These are phyloP conservation scores for Capsicum pubescens DNA, from an alignment of 257 asterid genomes.

Conservation along the genomic window DNA sequence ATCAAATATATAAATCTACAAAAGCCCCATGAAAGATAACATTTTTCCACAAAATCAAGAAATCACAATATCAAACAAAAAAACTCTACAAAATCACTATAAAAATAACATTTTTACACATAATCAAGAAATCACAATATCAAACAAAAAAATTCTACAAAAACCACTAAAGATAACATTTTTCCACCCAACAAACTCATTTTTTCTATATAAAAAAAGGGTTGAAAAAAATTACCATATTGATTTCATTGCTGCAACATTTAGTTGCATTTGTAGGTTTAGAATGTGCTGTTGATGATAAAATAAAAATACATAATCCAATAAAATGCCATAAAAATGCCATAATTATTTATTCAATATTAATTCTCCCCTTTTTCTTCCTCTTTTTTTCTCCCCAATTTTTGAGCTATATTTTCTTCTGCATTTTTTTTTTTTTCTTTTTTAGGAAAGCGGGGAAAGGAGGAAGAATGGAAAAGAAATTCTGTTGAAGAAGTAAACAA, in stretches of 20 bases:
- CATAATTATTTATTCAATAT: slow-evolving; percentile 4
- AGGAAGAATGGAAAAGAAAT: not conserved
- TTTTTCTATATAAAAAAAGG: not conserved
- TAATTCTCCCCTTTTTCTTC: not conserved
- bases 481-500: not conserved
- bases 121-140: not conserved
- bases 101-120: too few relatives aligned
- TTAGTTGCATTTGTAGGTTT: not conserved
- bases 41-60: too few relatives aligned
- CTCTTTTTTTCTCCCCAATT: not conserved
- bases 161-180: too few relatives aligned
- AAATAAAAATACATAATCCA: slow-evolving; percentile 5
- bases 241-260: slow-evolving; percentile 22
- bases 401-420: not conserved
- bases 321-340: not conserved
- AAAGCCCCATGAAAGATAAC: too few relatives aligned
- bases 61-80: too few relatives aligned
- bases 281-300: slow-evolving; percentile 22
- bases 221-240: not conserved
- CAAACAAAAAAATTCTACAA: not conserved
- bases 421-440: not conserved
- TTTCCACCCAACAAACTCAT: not conserved
- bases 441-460: not conserved
- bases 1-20: too few relatives aligned
- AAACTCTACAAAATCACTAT: too few relatives aligned